Evolutionary conservation across 2,329 filamentous ascomycete species (phyloP).

Genomic region (Aspergillus amoenus): DNA sequence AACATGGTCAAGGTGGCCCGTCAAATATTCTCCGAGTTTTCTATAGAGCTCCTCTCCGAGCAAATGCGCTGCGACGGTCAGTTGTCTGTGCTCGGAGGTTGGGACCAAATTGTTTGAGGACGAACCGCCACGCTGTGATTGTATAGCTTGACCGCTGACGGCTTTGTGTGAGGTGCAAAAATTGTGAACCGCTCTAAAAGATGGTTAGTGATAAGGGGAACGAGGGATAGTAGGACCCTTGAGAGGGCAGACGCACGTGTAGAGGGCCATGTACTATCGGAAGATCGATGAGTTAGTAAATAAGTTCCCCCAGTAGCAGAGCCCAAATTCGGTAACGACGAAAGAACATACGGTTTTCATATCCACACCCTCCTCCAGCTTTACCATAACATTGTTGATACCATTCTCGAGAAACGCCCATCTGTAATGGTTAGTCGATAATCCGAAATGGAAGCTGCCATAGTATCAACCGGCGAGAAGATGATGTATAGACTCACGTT

Average conservation of each 20-base stretch:
- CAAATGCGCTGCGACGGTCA: constrained; percentile 68
- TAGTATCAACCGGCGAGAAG: not conserved
- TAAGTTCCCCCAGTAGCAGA: not conserved
- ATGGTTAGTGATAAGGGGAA: constrained; percentile 12
- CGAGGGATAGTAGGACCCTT: not conserved
- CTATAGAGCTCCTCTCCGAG: constrained; percentile 95
- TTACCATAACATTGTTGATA: constrained; percentile 89
- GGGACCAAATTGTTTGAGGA: constrained; percentile 6
- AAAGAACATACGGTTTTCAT: constrained; percentile 71
- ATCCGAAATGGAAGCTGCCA: not conserved
- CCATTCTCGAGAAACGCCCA: constrained; percentile 88
- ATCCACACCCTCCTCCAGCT: constrained; percentile 88
- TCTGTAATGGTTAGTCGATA: constrained; percentile 48
- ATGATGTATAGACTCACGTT: constrained; percentile 51
- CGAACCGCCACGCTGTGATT: constrained; percentile 71
- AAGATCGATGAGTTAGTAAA: constrained; percentile 15
- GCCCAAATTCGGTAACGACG: constrained; percentile 8
- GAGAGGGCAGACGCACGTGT: constrained; percentile 61
- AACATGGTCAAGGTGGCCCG: constrained; percentile 70
- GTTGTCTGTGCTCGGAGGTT: not conserved
- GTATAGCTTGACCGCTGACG: constrained; percentile 54
- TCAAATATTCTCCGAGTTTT: constrained; percentile 83
- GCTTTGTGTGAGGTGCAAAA: constrained; percentile 99
- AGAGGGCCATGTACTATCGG: constrained; percentile 85
- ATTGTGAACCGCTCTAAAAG: constrained; percentile 81